A percentile compares a stretch with the other conserved stretches of the same genome.
Evolutionary conservation across 2,329 filamentous ascomycete genomes (phyloP).

Genomic region (Clarireedia monteithiana): DNA sequence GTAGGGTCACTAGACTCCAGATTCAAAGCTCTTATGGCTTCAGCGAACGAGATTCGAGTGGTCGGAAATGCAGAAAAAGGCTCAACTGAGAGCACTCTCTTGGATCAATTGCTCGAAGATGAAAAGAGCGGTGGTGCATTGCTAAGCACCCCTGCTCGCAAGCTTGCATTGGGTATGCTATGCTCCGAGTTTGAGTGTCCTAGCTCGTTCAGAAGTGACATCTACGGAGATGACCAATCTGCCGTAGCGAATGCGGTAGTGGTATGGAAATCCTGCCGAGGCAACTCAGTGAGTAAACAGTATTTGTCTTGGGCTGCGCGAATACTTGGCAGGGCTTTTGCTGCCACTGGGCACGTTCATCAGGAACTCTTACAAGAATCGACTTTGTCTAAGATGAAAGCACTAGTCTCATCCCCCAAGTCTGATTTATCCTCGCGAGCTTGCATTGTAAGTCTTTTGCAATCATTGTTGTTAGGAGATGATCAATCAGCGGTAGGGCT

Average conservation of each 20-base stretch:
- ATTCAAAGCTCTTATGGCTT: constrained; percentile 61
- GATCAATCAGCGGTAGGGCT: constrained; percentile 49
- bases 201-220: constrained; percentile 50
- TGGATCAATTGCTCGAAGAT: constrained; percentile 74
- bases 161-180: constrained; percentile 64
- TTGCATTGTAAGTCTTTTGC: constrained; percentile 53
- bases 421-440: constrained; percentile 50
- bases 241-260: constrained; percentile 55
- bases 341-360: constrained; percentile 62
- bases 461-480: constrained; percentile 51
- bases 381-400: constrained; percentile 39
- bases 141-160: constrained; percentile 61
- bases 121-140: constrained; percentile 53
- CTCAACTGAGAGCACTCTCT: constrained; percentile 69
- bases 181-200: constrained; percentile 67
- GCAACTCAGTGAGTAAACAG: constrained; percentile 52
- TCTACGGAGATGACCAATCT: constrained; percentile 59
- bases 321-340: constrained; percentile 77
- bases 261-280: constrained; percentile 69
- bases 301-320: constrained; percentile 82
- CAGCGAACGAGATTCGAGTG: constrained; percentile 58
- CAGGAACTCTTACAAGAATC: constrained; percentile 54
- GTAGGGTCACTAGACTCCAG: constrained; percentile 37
- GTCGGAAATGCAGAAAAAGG: constrained; percentile 62
- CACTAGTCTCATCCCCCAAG: constrained; percentile 22